Percentiles rank a stretch among this genome's conserved stretches.
Conservation (phyloP, 495 filamentous ascomycete genomes). For the Neurospora hispaniola region DNA sequence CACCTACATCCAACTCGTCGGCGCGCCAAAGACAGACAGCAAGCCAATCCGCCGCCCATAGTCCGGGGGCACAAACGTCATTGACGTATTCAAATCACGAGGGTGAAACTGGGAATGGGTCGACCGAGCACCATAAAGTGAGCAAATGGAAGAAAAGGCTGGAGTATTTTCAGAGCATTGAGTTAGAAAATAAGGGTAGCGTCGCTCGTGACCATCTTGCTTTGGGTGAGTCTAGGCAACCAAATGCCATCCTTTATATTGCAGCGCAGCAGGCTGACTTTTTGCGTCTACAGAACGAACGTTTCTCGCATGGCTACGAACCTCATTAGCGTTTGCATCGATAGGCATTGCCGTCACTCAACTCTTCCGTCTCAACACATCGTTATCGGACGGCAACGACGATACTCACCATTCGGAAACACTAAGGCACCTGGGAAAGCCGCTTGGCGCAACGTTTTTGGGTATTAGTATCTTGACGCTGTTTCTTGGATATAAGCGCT, state of each 20-base stretch:
- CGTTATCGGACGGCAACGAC: conserved; percentile 30
- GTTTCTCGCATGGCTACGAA: conserved; percentile 94
- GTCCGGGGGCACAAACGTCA: not conserved
- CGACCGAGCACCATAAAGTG: conserved; percentile 7
- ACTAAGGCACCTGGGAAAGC: conserved; percentile 79
- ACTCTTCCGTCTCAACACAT: conserved; percentile 83
- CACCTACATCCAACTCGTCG: conserved; percentile 1
- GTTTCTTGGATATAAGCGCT: conserved; percentile 62
- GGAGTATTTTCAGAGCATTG: conserved; percentile 68
- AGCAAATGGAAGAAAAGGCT: conserved; percentile 32
- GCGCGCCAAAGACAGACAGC: conserved; percentile 11
- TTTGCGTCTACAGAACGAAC: conserved; percentile 60
- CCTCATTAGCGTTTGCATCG: conserved; percentile 87
- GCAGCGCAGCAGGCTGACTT: conserved; percentile 7
- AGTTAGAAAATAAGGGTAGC: conserved; percentile 93
- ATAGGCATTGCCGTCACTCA: conserved; percentile 97
- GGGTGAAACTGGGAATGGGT: conserved; percentile 3
- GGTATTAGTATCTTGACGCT: conserved; percentile 77
- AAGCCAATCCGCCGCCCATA: conserved; percentile 5
- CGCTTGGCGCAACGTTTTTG: conserved; percentile 86
- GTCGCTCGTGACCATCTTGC: conserved; percentile 93
- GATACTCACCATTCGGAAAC: conserved; percentile 17
- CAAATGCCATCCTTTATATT: not conserved
- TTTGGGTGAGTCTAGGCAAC: conserved; percentile 50
- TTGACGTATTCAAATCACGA: not conserved